Evolutionary conservation across 768 basidiomycete genomes (phyloP), one percentile per base, ranked within the genome.

Genomic region (Lentinus tigrinus): DNA sequence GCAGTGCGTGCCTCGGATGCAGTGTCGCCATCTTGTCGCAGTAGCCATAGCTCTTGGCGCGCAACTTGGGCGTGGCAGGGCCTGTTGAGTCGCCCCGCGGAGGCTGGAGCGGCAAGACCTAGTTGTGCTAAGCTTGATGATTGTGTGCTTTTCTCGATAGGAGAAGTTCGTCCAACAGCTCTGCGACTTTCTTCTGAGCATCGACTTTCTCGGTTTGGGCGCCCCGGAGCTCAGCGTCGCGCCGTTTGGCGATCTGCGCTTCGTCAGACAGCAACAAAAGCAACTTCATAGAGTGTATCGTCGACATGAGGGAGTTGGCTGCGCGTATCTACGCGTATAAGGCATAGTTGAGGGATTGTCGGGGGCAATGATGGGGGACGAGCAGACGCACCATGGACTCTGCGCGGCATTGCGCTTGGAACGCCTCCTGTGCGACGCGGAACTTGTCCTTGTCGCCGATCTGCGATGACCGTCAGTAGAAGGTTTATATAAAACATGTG

Each of bases 271-370:
- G 81, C 5, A 98, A 78, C 16, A 97, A 77, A 28, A 96, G 75
- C 2, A 98, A 77, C 69, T 97, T 96, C 78, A 97, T 88, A 17
- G 94, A 93, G 69, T 98, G 95, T 0, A 89, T 90, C 57, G 96
- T 89, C 10, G 91, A 92, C n/a, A 95, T 79, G 52, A 97, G 74
- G 9, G 91, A 89, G 66, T 95, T 89, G 9, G 94, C 88, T 5
- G 93, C 87, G 50, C 89, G 85, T 65, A 97, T 89, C 86, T 91
- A 23, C 43, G 21, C 24, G 43, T 16, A 72, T 37, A 27, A 31
- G 31, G 11, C 31, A 31, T 7, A 7, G 31, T 31, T 31, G 31
- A 31, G 31, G 31, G 31, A 31, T 31, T 11, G 11, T 6, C 31
- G 31, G 31, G 31, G 31, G 31, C 31, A 11, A 11, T 31, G 31